These are phyloP conservation scores for Oldenlandia corymbosa DNA, from an alignment of 257 asterid species.

Conservation along the genomic window DNA sequence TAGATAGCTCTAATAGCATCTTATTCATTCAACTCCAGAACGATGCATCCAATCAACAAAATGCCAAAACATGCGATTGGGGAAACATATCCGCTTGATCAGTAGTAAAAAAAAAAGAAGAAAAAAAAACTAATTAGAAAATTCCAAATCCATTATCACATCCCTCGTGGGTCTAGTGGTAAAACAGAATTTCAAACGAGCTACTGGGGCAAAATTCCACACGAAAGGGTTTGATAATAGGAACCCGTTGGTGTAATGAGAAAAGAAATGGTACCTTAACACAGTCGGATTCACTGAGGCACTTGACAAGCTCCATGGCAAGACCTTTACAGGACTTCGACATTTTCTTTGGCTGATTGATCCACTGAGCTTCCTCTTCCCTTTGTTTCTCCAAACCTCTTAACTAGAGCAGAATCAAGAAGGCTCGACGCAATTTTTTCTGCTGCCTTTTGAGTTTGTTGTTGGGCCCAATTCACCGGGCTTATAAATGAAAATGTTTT, in stretches of 20 bases:
- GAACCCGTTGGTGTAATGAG: not conserved
- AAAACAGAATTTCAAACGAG: not conserved
- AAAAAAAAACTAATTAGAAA: not conserved
- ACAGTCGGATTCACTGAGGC: slow-evolving; percentile 91
- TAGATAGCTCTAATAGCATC: too few relatives aligned
- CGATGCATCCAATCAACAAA: not conserved
- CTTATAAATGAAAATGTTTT: too few relatives aligned
- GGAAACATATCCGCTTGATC: too few relatives aligned
- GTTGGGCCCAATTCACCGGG: not conserved
- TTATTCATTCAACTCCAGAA: not conserved
- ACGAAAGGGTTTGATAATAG: not conserved
- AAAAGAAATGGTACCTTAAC: slow-evolving; percentile 45
- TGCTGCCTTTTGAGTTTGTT: not conserved
- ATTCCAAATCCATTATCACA: not conserved
- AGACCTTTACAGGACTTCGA: slow-evolving; percentile 94
- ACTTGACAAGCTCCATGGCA: slow-evolving; percentile 80
- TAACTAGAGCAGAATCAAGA: too few relatives aligned
- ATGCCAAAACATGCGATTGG: too few relatives aligned
- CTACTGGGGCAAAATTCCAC: not conserved
- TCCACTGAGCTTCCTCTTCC: not conserved
- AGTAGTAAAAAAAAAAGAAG: too few relatives aligned
- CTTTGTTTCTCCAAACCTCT: too few relatives aligned
- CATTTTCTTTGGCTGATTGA: slow-evolving; percentile 33
- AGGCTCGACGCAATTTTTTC: not conserved
- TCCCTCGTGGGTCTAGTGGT: too few relatives aligned